Evolutionary conservation across 2,329 filamentous ascomycete genomes (phyloP), one percentile per base, ranked within the genome.

Genomic region (Alternaria gaisen): DNA sequence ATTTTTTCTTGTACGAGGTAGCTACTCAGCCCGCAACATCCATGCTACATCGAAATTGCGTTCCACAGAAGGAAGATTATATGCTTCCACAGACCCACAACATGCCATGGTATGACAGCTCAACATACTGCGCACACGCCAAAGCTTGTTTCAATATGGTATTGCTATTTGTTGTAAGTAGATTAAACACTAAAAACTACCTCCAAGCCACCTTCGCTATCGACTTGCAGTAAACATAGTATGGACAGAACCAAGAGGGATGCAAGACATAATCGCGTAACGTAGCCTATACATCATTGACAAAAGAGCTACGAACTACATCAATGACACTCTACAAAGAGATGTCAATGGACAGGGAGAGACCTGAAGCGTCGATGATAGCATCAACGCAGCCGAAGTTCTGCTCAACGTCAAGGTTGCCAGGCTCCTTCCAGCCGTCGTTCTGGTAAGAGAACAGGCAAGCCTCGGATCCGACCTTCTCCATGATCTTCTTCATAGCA

Each of bases 361-460:
- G 38, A 40, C 38, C 38, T 10, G n/a, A 20, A 16, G 46, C 46
- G 14, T 36, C 14, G 32, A 50, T 53, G 53, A 77, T 87, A 87
- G 74, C 80, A 59, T 81, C 73, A 60, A 82, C 80, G 77, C 87
- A 89, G 65, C 93, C 92, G 87, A 92, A 97, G 85, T 85, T 84
- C 82, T 89, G 88, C 89, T 97, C 94, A 72, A 93, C 92, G 63
- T 81, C 81, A 80, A 88, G 92, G 34, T 81, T 78, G 69, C 90
- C 91, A 30, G 86, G 80, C 41, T 81, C 73, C 89, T 97, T 97
- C 94, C 94, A 98, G 69, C 80, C 66, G 79, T 97, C 94, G 73
- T 96, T 83, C 72, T 86, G 83, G 82, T 86, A 93, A 69, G 89
- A 91, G 88, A 97, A 96, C 83, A 97, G 89, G 79, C 92, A 88